Evolutionary conservation across 2,329 filamentous ascomycete species (phyloP).

Genomic region (Phaeosphaeriaceae sp.): DNA sequence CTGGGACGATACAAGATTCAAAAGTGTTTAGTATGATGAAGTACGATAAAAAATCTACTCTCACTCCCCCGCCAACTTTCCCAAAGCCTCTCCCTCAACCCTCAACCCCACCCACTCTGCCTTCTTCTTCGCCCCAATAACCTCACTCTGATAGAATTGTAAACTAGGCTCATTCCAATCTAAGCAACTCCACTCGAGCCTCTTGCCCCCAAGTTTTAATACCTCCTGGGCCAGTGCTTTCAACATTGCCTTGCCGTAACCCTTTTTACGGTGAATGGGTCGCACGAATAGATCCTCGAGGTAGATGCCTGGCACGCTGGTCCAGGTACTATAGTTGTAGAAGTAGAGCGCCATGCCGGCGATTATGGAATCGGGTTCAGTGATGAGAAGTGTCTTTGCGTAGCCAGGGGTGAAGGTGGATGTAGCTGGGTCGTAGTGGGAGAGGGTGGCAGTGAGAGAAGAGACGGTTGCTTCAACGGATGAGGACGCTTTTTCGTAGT

Average conservation of each 20-base stretch:
- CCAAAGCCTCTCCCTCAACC: constrained; percentile 70
- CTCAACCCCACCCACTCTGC: constrained; percentile 77
- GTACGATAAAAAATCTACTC: too few relatives aligned
- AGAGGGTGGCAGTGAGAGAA: constrained; percentile 75
- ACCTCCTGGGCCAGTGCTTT: constrained; percentile 81
- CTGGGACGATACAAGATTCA: too few relatives aligned
- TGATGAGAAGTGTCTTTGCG: constrained; percentile 76
- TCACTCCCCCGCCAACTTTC: constrained; percentile 66
- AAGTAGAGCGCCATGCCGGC: constrained; percentile 90
- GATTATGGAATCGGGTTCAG: constrained; percentile 51
- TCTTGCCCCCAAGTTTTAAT: constrained; percentile 70
- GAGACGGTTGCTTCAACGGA: constrained; percentile 79
- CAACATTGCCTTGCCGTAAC: constrained; percentile 80
- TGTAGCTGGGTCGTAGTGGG: constrained; percentile 66
- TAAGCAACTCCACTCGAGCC: constrained; percentile 89
- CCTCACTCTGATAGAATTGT: constrained; percentile 71
- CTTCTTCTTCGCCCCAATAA: constrained; percentile 68
- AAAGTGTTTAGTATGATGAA: too few relatives aligned
- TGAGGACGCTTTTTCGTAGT: constrained; percentile 80
- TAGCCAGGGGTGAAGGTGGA: constrained; percentile 62
- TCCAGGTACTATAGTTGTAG: constrained; percentile 96
- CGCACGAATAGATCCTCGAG: constrained; percentile 92
- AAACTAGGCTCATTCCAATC: constrained; percentile 94
- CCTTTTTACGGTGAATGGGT: constrained; percentile 71
- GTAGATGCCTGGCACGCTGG: constrained; percentile 84